These are phyloP conservation scores for Dactylellina parvicollis DNA, from an alignment of 2,329 filamentous ascomycete species.

Conservation along the genomic window DNA sequence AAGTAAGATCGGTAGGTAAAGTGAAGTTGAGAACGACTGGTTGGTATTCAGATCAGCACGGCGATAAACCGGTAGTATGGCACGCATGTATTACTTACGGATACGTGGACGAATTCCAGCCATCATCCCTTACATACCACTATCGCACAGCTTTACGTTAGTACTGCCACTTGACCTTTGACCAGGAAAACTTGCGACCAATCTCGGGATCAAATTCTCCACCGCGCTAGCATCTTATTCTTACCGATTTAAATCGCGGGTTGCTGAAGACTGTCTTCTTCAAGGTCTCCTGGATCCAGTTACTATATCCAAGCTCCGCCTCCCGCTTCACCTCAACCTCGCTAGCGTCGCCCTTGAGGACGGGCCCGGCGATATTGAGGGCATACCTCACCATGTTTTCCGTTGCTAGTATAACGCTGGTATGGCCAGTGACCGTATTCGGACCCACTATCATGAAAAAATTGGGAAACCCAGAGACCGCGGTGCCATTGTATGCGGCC, in stretches of 20 bases:
- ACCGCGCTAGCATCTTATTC: neutral
- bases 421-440: slow-evolving; percentile 72
- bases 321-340: slow-evolving; percentile 65
- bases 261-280: slow-evolving; percentile 46
- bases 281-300: slow-evolving; percentile 62
- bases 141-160: neutral
- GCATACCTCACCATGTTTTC: slow-evolving; percentile 72
- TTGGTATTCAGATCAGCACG: slow-evolving; percentile 2
- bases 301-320: slow-evolving; percentile 64
- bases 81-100: slow-evolving; percentile 28
- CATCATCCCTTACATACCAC: slow-evolving; percentile 51
- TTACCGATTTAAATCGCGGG: slow-evolving; percentile 23
- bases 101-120: slow-evolving; percentile 51
- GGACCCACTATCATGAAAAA: slow-evolving; percentile 71
- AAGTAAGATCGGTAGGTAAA: slow-evolving; percentile 46
- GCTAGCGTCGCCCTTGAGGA: slow-evolving; percentile 64
- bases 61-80: neutral
- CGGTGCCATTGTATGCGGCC: slow-evolving; percentile 70
- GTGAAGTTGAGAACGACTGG: slow-evolving; percentile 46
- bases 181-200: too few relatives aligned
- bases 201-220: too few relatives aligned
- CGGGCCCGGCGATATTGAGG: slow-evolving; percentile 69
- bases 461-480: slow-evolving; percentile 72
- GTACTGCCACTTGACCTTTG: neutral
- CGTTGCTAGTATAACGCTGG: slow-evolving; percentile 69